A percentile compares a stretch with the other conserved stretches of the same genome.
Conservation (phyloP, 1,284 basidiomycete species). For the Ceratobasidium sp. region DNA sequence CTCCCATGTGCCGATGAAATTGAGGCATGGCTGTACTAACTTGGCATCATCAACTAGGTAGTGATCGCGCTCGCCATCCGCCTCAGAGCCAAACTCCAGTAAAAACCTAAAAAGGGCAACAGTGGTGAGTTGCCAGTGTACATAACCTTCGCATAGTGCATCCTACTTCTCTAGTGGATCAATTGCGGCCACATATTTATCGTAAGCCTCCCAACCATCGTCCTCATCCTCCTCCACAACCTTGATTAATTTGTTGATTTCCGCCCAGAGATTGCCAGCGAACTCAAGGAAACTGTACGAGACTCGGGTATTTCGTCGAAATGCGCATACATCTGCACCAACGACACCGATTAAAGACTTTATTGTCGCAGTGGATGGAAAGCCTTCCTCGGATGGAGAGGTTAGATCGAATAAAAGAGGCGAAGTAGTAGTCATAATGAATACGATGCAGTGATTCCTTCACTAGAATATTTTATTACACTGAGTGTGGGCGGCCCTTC, state of each 20-base stretch:
- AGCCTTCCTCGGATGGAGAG: not conserved
- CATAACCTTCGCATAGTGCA: not conserved
- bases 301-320: constrained; percentile 20
- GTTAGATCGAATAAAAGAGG: constrained; percentile 8
- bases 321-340: constrained; percentile 25
- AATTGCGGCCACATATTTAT: constrained; percentile 25
- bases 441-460: too few relatives aligned
- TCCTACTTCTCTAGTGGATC: constrained; percentile 39
- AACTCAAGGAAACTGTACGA: constrained; percentile 31
- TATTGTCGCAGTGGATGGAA: constrained; percentile 9
- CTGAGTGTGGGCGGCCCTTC: too few relatives aligned
- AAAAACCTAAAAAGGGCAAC: not conserved
- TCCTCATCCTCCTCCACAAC: not conserved
- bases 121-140: too few relatives aligned
- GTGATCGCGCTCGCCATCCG: constrained; percentile 6
- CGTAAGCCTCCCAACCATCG: constrained; percentile 13
- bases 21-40: not conserved
- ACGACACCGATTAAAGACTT: constrained; percentile 11
- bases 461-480: too few relatives aligned
- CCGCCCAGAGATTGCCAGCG: constrained; percentile 9
- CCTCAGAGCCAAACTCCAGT: not conserved
- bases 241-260: constrained; percentile 31
- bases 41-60: too few relatives aligned
- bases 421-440: not conserved
- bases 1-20: constrained; percentile 7